Base-by-base conservation (phyloP, 208 protist genomes). In the Acanthamoeba divionensis region DNA sequence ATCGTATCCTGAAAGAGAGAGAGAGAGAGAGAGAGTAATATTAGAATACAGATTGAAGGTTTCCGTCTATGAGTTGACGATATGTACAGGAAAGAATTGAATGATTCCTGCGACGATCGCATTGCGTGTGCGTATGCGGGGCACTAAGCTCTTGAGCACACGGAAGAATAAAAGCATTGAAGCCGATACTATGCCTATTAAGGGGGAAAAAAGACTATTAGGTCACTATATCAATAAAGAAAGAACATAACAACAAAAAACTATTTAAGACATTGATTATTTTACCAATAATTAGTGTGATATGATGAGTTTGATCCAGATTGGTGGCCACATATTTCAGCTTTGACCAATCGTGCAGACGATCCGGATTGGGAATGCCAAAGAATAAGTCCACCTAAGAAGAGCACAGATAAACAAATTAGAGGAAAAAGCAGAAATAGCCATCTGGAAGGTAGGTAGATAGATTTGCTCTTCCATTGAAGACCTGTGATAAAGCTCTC, bases 1-100 rank as follows among this genome's bases (percentile, higher is more conserved):
- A 80, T 18, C 13, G 69, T 80, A 26, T 80, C 69, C 69, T 80
- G 41, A 21, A 80, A 15, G n/a, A 80, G 33, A n/a, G 26, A 69
- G 13, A 31, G 26, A 69, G 10, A n/a, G 9, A 80, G 26, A 54
- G 21, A 80, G 33, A 18, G 10, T 33, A 10, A 9, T 10, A 80
- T 13, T 71, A 13, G 63, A 12, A 29, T 29, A 24, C 63, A 29
- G 12, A 24, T 29, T 41, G 24, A 71, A 12, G 63, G 52, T n/a
- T 13, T 31, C 26, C 13, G 62, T n/a, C 26, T n/a, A 69, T 31
- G 62, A 10, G 62, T n/a, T n/a, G n/a, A 29, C 13, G n/a, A 69
- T n/a, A 31, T 41, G 62, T 69, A 69, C 62, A 15, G 62, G 62
- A 29, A 69, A 41, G 62, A 69, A 69, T n/a, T 69, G 26, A 24